Percentiles rank a stretch among this genome's conserved stretches.
Conservation (phyloP, 2,329 filamentous ascomycete genomes). For the Bertia moriformis region DNA sequence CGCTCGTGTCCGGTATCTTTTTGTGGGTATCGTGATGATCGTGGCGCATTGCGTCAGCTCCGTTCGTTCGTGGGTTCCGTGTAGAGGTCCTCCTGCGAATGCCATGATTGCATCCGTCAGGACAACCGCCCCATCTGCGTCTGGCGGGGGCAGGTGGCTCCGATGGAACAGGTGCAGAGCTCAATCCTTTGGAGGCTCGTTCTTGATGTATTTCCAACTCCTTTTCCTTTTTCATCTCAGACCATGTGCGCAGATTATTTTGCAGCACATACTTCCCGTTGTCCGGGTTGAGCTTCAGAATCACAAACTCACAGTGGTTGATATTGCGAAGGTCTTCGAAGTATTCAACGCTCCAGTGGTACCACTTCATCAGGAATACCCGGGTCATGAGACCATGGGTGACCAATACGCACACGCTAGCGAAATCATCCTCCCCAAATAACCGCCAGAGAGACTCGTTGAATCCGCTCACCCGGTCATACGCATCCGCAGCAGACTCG, state of each 20-base stretch:
- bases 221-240: slow-evolving; percentile 34
- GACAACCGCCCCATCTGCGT: slow-evolving; percentile 43
- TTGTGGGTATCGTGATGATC: too few relatives aligned
- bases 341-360: slow-evolving; percentile 55
- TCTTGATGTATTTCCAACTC: slow-evolving; percentile 12
- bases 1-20: too few relatives aligned
- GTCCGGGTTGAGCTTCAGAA: slow-evolving; percentile 42
- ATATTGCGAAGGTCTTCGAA: slow-evolving; percentile 55
- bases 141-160: slow-evolving; percentile 24
- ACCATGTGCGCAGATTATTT: slow-evolving; percentile 50
- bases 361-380: slow-evolving; percentile 45
- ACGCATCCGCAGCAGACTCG: slow-evolving; percentile 90
- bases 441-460: slow-evolving; percentile 93
- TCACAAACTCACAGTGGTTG: slow-evolving; percentile 54
- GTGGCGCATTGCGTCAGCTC: not conserved
- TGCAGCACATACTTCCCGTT: slow-evolving; percentile 46
- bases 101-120: slow-evolving; percentile 36
- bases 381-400: slow-evolving; percentile 3
- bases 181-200: slow-evolving; percentile 8
- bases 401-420: slow-evolving; percentile 76
- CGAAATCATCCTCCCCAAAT: slow-evolving; percentile 84
- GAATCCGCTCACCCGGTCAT: slow-evolving; percentile 88
- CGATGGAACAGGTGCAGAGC: slow-evolving; percentile 3
- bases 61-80: not conserved
- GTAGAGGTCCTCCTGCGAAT: slow-evolving; percentile 3